phyloP scores from a whole-genome alignment of 1,284 basidiomycete genomes.

The Sphaerobolus stellatus region DNA sequence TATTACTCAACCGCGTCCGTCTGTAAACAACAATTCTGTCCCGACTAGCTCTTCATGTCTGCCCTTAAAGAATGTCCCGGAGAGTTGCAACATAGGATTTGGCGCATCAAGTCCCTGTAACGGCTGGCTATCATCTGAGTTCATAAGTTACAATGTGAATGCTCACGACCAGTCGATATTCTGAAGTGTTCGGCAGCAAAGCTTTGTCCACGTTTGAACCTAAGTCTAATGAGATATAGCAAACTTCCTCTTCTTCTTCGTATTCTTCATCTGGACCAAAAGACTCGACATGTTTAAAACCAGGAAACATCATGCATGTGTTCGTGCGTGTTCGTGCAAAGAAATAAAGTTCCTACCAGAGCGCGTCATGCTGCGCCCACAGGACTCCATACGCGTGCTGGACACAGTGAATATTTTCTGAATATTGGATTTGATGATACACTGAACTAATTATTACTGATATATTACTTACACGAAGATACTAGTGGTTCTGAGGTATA shows the following conservation, averaged over 20 bases:
- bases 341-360: not conserved
- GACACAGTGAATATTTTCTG: no score
- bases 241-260: conserved; percentile 59
- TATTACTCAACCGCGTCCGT: conserved; percentile 29
- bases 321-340: conserved; percentile 10
- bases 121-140: not conserved
- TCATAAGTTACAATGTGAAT: not conserved
- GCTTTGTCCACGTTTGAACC: conserved; percentile 64
- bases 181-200: conserved; percentile 63
- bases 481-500: no score
- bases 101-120: conserved; percentile 70
- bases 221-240: conserved; percentile 70
- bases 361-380: conserved; percentile 1
- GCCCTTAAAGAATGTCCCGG: conserved; percentile 70
- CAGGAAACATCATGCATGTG: conserved; percentile 33
- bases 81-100: conserved; percentile 70
- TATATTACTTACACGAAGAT: no score
- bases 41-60: conserved; percentile 63
- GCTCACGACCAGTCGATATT: conserved; percentile 71
- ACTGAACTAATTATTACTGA: no score
- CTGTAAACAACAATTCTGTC: conserved; percentile 70
- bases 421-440: no score
- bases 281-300: conserved; percentile 59
- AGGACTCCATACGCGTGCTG: not conserved
- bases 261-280: conserved; percentile 60